Percentiles rank a stretch among this genome's conserved stretches.
Conservation (phyloP, 1,284 basidiomycete species). For the Puccinia novopanici region DNA sequence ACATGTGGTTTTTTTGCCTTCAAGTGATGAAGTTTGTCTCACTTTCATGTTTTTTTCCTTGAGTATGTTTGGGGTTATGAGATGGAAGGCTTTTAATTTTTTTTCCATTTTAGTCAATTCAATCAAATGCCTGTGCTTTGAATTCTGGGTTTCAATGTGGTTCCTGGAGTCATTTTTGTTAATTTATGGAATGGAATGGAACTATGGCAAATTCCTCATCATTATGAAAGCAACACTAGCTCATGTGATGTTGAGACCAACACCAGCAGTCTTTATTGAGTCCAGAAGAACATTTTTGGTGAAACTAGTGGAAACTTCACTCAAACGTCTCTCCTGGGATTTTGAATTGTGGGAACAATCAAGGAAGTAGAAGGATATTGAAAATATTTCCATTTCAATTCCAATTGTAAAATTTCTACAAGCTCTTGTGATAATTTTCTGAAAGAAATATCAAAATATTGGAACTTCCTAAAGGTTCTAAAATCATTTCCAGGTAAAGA, state of each 20-base stretch:
- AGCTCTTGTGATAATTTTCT: not conserved
- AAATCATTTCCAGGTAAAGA: constrained; percentile 12
- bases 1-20: not conserved
- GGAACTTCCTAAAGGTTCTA: not conserved
- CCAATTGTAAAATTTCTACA: not conserved
- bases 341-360: constrained; percentile 7
- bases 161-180: constrained; percentile 51
- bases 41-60: constrained; percentile 3
- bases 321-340: not conserved
- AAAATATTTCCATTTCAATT: constrained; percentile 5
- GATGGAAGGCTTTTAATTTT: constrained; percentile 17
- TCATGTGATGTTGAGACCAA: constrained; percentile 14
- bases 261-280: not conserved
- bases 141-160: constrained; percentile 57
- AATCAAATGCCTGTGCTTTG: constrained; percentile 58
- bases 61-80: constrained; percentile 17
- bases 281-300: not conserved
- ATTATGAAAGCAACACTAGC: constrained; percentile 24
- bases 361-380: not conserved
- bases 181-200: not conserved
- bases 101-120: constrained; percentile 58
- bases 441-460: not conserved
- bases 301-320: not conserved
- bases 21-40: not conserved
- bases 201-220: not conserved